These are phyloP conservation scores for Speleostelium caveatum DNA, from an alignment of 78 protist species.

Conservation along the genomic window DNA sequence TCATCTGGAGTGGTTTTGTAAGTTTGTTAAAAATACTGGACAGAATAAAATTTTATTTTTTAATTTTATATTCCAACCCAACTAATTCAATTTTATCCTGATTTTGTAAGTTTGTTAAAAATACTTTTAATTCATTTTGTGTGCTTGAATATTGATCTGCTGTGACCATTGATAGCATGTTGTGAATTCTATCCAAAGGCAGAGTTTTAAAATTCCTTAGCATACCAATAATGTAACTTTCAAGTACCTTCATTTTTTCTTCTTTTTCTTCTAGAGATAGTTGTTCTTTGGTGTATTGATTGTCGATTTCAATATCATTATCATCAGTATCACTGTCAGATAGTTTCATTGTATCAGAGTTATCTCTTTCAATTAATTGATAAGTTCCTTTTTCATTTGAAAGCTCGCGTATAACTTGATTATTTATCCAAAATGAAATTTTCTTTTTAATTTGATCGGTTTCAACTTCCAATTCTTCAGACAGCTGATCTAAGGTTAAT, in stretches of 20 bases:
- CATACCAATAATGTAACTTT: conserved; percentile 84
- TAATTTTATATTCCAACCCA: conserved; percentile 43
- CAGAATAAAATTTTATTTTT: too few relatives aligned
- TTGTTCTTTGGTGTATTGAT: conserved; percentile 30
- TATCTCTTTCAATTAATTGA: not conserved
- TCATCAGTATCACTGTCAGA: conserved; percentile 35
- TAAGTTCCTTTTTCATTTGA: conserved; percentile 1
- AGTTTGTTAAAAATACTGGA: too few relatives aligned
- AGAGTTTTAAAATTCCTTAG: conserved; percentile 72
- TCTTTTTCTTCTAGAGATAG: conserved; percentile 33
- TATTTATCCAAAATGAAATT: conserved; percentile 71
- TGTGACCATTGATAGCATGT: conserved; percentile 77
- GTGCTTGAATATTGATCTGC: conserved; percentile 33
- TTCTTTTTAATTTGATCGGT: conserved; percentile 45
- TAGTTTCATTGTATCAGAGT: not conserved
- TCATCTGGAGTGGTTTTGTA: too few relatives aligned
- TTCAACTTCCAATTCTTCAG: conserved; percentile 8
- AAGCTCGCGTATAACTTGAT: conserved; percentile 56
- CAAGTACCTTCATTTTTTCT: conserved; percentile 35
- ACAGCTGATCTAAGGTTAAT: conserved; percentile 8
- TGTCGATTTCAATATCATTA: not conserved
- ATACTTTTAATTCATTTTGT: conserved; percentile 17
- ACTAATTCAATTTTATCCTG: conserved; percentile 58
- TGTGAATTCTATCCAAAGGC: conserved; percentile 81
- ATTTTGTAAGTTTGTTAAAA: conserved; percentile 31